Evolutionary conservation across 192 early-diverging fungal genomes (phyloP).

Genomic region (Dissophora globulifera): DNA sequence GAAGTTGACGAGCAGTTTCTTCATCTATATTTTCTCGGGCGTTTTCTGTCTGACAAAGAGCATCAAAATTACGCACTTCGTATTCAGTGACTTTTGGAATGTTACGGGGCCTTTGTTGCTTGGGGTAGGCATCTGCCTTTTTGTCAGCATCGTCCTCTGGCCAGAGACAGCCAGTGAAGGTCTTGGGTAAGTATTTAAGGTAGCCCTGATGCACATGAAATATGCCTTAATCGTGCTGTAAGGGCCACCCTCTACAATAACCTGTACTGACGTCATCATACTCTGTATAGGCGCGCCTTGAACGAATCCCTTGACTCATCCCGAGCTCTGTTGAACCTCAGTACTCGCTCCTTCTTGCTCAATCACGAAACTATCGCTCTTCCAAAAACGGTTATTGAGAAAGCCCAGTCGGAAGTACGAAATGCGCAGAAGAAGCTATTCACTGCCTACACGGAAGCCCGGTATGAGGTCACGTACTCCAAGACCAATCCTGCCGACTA

Average conservation of each 20-base stretch:
- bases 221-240: too few relatives aligned
- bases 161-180: slow-evolving; percentile 64
- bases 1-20: slow-evolving; percentile 55
- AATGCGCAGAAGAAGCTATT: slow-evolving; percentile 45
- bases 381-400: slow-evolving; percentile 44
- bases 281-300: slow-evolving; percentile 50
- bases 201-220: too few relatives aligned
- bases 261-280: too few relatives aligned
- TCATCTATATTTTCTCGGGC: slow-evolving; percentile 59
- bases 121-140: slow-evolving; percentile 52
- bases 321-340: slow-evolving; percentile 30
- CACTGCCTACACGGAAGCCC: slow-evolving; percentile 43
- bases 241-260: too few relatives aligned
- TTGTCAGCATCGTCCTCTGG: slow-evolving; percentile 58
- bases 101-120: slow-evolving; percentile 54
- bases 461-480: slow-evolving; percentile 50
- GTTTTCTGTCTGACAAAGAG: slow-evolving; percentile 53
- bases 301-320: slow-evolving; percentile 48
- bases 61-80: slow-evolving; percentile 11
- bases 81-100: slow-evolving; percentile 20
- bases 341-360: slow-evolving; percentile 42
- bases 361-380: slow-evolving; percentile 52
- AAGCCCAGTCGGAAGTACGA: slow-evolving; percentile 40
- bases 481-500: slow-evolving; percentile 45
- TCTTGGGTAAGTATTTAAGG: slow-evolving; percentile 49